phyloP scores from a whole-genome alignment of 108 stramenopile genomes.

The Skeletonema marinoi region DNA sequence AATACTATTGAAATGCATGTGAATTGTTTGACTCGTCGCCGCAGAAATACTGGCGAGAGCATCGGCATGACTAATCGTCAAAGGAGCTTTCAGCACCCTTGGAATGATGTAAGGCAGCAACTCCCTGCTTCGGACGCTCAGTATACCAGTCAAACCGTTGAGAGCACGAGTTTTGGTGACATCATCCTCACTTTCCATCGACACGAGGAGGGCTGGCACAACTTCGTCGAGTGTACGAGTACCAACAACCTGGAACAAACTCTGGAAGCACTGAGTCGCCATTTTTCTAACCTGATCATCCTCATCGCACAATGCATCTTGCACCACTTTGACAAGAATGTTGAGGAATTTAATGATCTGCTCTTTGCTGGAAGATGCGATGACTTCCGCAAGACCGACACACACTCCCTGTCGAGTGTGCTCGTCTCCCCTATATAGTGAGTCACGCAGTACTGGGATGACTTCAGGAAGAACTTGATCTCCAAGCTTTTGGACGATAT shows the following conservation, averaged over 20 bases:
- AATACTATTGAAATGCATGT: conserved; percentile 81
- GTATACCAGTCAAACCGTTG: conserved; percentile 92
- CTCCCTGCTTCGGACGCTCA: conserved; percentile 89
- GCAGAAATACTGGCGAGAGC: conserved; percentile 90
- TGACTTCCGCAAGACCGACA: conserved; percentile 95
- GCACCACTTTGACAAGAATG: conserved; percentile 92
- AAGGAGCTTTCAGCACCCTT: conserved; percentile 79
- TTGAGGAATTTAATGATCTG: conserved; percentile 92
- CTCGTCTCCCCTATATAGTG: conserved; percentile 83
- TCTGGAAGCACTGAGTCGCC: conserved; percentile 95
- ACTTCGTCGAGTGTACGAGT: conserved; percentile 88
- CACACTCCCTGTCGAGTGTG: conserved; percentile 92
- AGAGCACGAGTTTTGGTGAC: conserved; percentile 76
- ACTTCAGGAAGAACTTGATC: conserved; percentile 96
- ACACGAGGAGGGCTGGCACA: conserved; percentile 91
- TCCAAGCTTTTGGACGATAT: conserved; percentile 96
- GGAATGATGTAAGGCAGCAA: conserved; percentile 95
- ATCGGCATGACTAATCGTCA: conserved; percentile 82
- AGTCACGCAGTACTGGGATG: conserved; percentile 91
- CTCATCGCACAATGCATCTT: conserved; percentile 94
- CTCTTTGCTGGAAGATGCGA: conserved; percentile 85
- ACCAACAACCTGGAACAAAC: conserved; percentile 89
- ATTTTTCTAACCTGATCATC: conserved; percentile 80
- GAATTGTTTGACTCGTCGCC: conserved; percentile 85
- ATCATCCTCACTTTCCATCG: conserved; percentile 75